These are phyloP conservation scores for Carex scoparia DNA, from an alignment of 176 grass and related monocot genomes.

Conservation along the genomic window DNA sequence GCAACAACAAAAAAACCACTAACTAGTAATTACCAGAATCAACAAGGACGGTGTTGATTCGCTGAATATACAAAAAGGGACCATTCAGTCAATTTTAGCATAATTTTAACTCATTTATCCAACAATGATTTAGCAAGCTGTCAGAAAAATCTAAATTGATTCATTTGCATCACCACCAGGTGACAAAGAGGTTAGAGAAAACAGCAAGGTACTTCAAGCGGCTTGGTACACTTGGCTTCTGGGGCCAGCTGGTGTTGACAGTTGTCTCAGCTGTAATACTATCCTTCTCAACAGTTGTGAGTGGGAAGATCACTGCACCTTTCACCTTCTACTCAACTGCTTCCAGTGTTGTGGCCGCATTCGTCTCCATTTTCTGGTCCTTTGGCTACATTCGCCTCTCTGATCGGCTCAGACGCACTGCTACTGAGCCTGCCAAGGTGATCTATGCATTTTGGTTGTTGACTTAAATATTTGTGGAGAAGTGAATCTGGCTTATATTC, in stretches of 20 bases:
- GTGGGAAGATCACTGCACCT: conserved; percentile 65
- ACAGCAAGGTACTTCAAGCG: conserved; percentile 89
- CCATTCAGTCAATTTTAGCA: not conserved
- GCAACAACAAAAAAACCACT: not conserved
- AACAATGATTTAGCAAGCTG: not conserved
- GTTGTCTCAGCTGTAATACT: conserved; percentile 82
- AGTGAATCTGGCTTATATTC: not conserved
- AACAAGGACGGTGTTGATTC: not conserved
- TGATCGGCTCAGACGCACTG: conserved; percentile 68
- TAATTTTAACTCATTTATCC: not conserved
- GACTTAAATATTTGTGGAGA: not conserved
- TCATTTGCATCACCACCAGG: conserved; percentile 37
- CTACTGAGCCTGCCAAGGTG: conserved; percentile 89
- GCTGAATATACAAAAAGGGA: not conserved
- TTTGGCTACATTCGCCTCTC: conserved; percentile 91
- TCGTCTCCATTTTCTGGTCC: conserved; percentile 98
- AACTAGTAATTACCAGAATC: not conserved
- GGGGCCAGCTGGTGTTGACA: conserved; percentile 81
- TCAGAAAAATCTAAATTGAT: not conserved
- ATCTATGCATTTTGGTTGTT: not conserved
- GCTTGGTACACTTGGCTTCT: conserved; percentile 79
- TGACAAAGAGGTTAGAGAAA: conserved; percentile 77
- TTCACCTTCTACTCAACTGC: conserved; percentile 88
- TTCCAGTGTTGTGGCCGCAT: conserved; percentile 63
- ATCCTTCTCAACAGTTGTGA: conserved; percentile 74